phyloP scores from a whole-genome alignment of 306 rosid genomes.

The Dalbergia cochinchinensis region DNA sequence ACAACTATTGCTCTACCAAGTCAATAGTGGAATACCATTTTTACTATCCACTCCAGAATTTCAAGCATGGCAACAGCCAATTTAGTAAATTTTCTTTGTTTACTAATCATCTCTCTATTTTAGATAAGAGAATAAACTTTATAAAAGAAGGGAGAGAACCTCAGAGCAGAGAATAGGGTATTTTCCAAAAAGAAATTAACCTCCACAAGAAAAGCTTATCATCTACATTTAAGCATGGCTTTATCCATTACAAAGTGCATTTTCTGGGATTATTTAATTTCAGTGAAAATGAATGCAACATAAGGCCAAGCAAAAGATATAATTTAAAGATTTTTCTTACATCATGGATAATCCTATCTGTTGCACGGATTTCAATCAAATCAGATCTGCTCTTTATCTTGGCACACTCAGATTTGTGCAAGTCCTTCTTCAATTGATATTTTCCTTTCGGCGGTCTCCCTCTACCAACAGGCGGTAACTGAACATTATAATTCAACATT shows the following conservation, averaged over 20 bases:
- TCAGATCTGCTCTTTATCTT: slow-evolving; percentile 44
- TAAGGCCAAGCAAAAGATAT: slow-evolving; percentile 27
- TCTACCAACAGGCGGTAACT: slow-evolving; percentile 38
- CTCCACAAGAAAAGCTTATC: background rate
- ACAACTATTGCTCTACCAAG: too few relatives aligned
- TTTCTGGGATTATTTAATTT: slow-evolving; percentile 22
- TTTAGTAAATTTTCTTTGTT: too few relatives aligned
- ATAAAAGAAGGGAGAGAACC: too few relatives aligned
- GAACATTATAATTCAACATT: slow-evolving; percentile 39
- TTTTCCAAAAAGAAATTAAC: too few relatives aligned
- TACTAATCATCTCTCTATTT: too few relatives aligned
- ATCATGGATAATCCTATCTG: slow-evolving; percentile 50
- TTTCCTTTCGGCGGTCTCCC: slow-evolving; percentile 44
- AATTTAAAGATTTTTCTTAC: slow-evolving; percentile 44
- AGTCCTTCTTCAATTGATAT: slow-evolving; percentile 40
- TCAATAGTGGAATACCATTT: too few relatives aligned
- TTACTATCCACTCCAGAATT: too few relatives aligned
- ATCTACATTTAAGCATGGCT: slow-evolving; percentile 30
- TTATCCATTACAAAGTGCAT: slow-evolving; percentile 14
- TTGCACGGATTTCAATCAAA: slow-evolving; percentile 46
- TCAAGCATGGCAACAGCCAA: too few relatives aligned
- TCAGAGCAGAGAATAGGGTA: too few relatives aligned
- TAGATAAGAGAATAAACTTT: too few relatives aligned
- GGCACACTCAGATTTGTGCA: slow-evolving; percentile 37
- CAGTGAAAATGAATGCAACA: slow-evolving; percentile 13